These are phyloP conservation scores for Saccharum hybrid DNA, from an alignment of 202 grass and related monocot genomes.

Conservation along the genomic window DNA sequence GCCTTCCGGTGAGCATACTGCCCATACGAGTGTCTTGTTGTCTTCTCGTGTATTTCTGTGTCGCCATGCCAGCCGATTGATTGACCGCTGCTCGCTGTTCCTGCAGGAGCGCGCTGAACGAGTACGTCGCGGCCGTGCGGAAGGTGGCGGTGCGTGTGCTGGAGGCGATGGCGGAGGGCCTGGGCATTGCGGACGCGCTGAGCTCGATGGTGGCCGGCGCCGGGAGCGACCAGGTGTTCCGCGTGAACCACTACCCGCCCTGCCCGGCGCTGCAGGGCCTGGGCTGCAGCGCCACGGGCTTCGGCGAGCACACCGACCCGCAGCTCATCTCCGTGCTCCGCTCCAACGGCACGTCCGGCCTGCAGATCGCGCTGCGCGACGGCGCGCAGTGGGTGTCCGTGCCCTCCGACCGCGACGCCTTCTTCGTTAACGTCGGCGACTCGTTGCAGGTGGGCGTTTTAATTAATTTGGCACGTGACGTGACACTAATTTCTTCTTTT, in stretches of 20 bases:
- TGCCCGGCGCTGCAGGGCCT: constrained; percentile 60
- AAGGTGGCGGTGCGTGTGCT: constrained; percentile 66
- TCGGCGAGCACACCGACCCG: constrained; percentile 97
- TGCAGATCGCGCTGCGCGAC: constrained; percentile 71
- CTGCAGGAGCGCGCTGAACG: constrained; percentile 58
- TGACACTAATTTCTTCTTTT: not conserved
- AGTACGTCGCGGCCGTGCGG: constrained; percentile 61
- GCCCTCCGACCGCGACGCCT: constrained; percentile 72
- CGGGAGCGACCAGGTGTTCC: constrained; percentile 77
- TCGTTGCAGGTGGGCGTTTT: constrained; percentile 58
- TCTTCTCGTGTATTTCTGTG: no score
- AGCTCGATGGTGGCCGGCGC: constrained; percentile 57
- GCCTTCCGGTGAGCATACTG: constrained; percentile 49
- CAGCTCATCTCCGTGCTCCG: constrained; percentile 82
- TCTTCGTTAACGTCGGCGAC: constrained; percentile 97
- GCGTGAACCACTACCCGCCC: constrained; percentile 93
- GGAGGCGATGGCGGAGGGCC: constrained; percentile 71
- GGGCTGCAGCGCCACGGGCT: constrained; percentile 70
- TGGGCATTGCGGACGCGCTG: constrained; percentile 58
- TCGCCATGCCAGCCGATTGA: not conserved
- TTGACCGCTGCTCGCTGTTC: not conserved
- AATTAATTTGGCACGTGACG: constrained; percentile 28
- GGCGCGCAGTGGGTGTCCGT: constrained; percentile 73
- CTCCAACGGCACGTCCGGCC: constrained; percentile 78
- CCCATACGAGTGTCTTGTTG: no score